These are phyloP conservation scores for Aegilops bicornis DNA, from an alignment of 176 grass and related monocot genomes.

Conservation along the genomic window DNA sequence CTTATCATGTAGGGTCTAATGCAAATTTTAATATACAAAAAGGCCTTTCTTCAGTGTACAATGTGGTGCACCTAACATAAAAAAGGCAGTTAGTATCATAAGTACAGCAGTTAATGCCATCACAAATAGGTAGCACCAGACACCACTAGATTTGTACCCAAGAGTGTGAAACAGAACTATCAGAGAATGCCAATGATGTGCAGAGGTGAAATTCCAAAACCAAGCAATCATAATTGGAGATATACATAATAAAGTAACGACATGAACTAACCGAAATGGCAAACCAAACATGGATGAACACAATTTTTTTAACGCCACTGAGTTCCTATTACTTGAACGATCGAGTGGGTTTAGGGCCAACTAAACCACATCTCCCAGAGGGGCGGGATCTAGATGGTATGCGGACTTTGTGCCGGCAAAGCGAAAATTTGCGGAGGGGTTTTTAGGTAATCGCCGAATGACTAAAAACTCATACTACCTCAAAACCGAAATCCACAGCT, in stretches of 20 bases:
- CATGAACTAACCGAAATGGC: background rate
- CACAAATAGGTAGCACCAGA: background rate
- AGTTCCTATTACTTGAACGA: background rate
- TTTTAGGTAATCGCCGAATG: background rate
- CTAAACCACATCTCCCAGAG: background rate
- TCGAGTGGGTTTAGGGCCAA: background rate
- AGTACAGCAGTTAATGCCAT: background rate
- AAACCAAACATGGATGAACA: conserved; percentile 7
- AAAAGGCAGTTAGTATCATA: background rate
- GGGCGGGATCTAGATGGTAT: background rate
- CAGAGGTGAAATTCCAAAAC: background rate
- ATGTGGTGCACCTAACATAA: conserved; percentile 8
- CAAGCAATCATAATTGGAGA: background rate
- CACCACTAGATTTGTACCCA: background rate
- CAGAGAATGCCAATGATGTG: background rate
- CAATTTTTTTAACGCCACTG: too few species aligned
- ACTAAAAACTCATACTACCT: background rate
- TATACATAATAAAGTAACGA: background rate
- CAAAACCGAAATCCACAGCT: background rate
- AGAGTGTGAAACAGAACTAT: background rate
- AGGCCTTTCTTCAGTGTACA: background rate
- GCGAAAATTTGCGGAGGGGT: background rate
- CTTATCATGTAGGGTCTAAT: conserved; percentile 31
- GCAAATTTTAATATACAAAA: background rate
- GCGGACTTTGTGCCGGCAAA: background rate